Evolutionary conservation across 2,329 filamentous ascomycete genomes (phyloP), one percentile per base, ranked within the genome.

Genomic region (Talaromyces piceae): DNA sequence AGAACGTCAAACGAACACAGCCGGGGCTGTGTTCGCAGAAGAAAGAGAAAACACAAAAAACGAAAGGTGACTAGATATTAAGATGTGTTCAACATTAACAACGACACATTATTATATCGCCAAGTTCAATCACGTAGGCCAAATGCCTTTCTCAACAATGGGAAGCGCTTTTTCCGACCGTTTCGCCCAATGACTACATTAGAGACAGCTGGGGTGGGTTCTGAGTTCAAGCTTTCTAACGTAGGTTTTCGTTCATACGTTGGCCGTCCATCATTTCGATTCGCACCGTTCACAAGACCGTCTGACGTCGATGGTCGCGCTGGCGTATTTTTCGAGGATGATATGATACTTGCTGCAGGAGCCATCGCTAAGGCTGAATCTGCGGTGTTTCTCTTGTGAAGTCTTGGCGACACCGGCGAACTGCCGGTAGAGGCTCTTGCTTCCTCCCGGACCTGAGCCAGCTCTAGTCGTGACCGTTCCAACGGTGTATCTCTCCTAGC

Each of bases 401-500:
- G 61, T 41, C 63, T 66, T 9, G 61, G 55, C 6, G 65, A 57
- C 5, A 57, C 53, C 2, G 59, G 49, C 30, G 45, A 50, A 22
- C 39, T 9, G 27, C 23, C 33, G 20, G 4, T 18, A n/a, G 25
- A 13, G 16, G 18, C 6, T 11, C 33, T 12, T 23, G 22, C 13
- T 22, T 48, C 31, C 28, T 41, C 58, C 12, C 60, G 62, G 30
- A 60, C 26, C 26, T 59, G 62, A 25, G 66, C 62, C 13, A 66
- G 71, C 61, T 84, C 76, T 5, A 73, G 70, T n/a, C 70, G 63
- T 56, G 73, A 79, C 27, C 81, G 75, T 63, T 87, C 83, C 1
- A 86, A 70, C 18, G 73, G 76, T 0, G 81, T 84, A 56, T 87
- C 83, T 47, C 77, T 74, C 8, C 83, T 73, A 1, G 82, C 81